Conservation (phyloP, 2,329 filamentous ascomycete genomes). For the Colletotrichum sp. region DNA sequence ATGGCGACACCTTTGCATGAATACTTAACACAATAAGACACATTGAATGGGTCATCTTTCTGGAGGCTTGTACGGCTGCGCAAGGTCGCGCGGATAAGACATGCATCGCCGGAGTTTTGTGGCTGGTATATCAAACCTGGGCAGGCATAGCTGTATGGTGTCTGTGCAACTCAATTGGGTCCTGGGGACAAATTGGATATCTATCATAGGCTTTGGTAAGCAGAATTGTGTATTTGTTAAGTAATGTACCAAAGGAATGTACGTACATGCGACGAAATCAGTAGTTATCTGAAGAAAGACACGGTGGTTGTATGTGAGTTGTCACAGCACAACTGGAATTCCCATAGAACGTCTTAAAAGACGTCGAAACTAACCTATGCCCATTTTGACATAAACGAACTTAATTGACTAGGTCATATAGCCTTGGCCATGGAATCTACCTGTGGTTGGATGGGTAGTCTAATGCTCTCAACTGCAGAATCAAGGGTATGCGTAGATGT, state of each 20-base stretch:
- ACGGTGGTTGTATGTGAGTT: background rate
- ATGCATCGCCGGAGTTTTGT: background rate
- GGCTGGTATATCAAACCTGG: background rate
- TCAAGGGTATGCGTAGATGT: background rate
- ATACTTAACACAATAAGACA: background rate
- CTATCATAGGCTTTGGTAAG: background rate
- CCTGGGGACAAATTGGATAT: background rate
- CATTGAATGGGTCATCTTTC: background rate
- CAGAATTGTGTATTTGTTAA: background rate
- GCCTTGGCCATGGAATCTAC: background rate
- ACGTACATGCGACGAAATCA: background rate
- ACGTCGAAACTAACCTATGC: background rate
- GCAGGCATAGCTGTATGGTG: background rate
- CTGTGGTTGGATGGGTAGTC: background rate
- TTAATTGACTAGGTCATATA: background rate
- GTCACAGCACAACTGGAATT: rapidly evolving
- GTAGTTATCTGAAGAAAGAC: background rate
- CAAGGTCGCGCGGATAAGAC: background rate
- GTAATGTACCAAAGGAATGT: background rate
- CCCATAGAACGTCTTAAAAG: background rate
- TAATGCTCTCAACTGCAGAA: background rate
- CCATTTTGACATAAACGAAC: background rate
- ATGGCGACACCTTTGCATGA: background rate
- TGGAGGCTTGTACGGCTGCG: background rate
- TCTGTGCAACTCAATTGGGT: background rate